A percentile compares a stretch with the other conserved stretches of the same genome.
Conservation (phyloP, 768 basidiomycete genomes). For the Boletellus ananas region DNA sequence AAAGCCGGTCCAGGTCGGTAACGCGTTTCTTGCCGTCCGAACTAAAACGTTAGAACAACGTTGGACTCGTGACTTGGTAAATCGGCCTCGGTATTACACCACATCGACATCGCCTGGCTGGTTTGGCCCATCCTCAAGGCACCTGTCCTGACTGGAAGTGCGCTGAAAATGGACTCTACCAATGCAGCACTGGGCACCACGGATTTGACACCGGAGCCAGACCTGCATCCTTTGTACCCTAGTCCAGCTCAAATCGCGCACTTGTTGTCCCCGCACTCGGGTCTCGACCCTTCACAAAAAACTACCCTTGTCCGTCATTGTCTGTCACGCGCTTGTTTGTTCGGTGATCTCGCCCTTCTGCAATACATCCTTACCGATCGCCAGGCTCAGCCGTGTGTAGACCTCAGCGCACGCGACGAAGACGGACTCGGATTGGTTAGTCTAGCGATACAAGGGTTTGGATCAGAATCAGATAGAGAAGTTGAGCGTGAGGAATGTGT, state of each 20-base stretch:
- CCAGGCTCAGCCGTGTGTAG: conserved; percentile 61
- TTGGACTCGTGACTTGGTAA: conserved; percentile 1
- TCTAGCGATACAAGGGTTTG: conserved; percentile 75
- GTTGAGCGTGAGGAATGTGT: conserved; percentile 91
- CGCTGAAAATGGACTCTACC: conserved; percentile 28
- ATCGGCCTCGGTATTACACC: conserved; percentile 3
- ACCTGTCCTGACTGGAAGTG: conserved; percentile 1
- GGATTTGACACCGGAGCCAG: conserved; percentile 71
- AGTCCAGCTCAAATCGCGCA: conserved; percentile 57
- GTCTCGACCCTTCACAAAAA: conserved; percentile 65
- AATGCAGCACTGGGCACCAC: conserved; percentile 31
- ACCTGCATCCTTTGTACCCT: conserved; percentile 77
- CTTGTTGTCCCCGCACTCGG: conserved; percentile 63
- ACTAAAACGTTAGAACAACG: conserved; percentile 10
- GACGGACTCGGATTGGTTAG: conserved; percentile 83
- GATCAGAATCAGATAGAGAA: conserved; percentile 75
- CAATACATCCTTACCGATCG: conserved; percentile 69
- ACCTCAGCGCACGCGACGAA: conserved; percentile 72
- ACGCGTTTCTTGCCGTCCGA: conserved; percentile 15
- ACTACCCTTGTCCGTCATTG: conserved; percentile 69
- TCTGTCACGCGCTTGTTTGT: conserved; percentile 69
- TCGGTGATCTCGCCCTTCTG: conserved; percentile 70
- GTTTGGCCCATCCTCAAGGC: conserved; percentile 8
- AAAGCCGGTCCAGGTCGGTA: conserved; percentile 3
- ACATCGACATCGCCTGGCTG: conserved; percentile 1